phyloP scores from a whole-genome alignment of 2,329 filamentous ascomycete species.

The Neonectria ditissima region DNA sequence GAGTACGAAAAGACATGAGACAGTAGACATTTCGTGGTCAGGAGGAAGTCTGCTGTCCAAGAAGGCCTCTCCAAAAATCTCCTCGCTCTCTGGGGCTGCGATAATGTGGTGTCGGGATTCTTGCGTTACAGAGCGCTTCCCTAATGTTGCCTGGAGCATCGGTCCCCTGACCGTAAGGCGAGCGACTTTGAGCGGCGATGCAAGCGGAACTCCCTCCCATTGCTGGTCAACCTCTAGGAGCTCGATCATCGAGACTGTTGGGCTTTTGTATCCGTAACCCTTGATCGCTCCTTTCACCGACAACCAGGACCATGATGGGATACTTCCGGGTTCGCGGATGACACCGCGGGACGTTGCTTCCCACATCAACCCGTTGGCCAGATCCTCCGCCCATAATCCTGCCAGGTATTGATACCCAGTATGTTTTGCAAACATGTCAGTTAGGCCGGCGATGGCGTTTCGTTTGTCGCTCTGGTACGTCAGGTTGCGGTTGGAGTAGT shows the following conservation, averaged over 20 bases:
- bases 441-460: slow-evolving; percentile 4
- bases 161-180: slow-evolving; percentile 2
- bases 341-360: not conserved
- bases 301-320: slow-evolving; percentile 14
- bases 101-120: not conserved
- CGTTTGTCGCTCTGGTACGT: slow-evolving; percentile 9
- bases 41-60: slow-evolving; percentile 7
- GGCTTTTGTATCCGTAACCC: not conserved
- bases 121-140: slow-evolving; percentile 1
- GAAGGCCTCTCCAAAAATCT: slow-evolving; percentile 9
- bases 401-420: slow-evolving; percentile 8
- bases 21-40: slow-evolving; percentile 3
- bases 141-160: slow-evolving; percentile 1
- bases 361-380: slow-evolving; percentile 6
- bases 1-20: slow-evolving; percentile 1
- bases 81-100: not conserved
- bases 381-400: slow-evolving; percentile 6
- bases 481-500: slow-evolving; percentile 3
- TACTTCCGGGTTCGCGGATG: not conserved
- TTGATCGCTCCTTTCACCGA: slow-evolving; percentile 2
- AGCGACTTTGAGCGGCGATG: slow-evolving; percentile 6
- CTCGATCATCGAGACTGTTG: not conserved
- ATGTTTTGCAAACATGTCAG: not conserved
- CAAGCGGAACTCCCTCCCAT: slow-evolving; percentile 10
- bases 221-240: not conserved